Base-by-base conservation (phyloP, 805 yeast genomes). In the Pichia paraexigua region DNA sequence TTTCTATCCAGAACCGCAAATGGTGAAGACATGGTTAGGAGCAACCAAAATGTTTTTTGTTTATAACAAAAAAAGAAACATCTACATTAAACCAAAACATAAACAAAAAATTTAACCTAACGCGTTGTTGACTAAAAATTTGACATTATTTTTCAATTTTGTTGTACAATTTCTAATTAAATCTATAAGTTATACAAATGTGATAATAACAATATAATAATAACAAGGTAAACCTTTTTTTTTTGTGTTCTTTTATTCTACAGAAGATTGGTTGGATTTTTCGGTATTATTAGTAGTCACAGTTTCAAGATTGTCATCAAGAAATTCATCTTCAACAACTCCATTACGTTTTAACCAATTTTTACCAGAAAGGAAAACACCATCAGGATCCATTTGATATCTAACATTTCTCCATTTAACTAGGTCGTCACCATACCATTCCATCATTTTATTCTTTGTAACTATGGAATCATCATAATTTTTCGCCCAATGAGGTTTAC, bases 401-500 rank as follows among this genome's bases (percentile, higher is more conserved):
- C 97, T 79, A 17, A 86, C 73, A 48, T 72, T 64, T 64, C 85
- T 82, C 74, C 79, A 92, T 43, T 71, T 63, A 13, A 59, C 64
- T 56, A 91, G 73, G 58, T 83, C 83, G 10, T 82, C 79, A 12
- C 94, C 96, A 63, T 82, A 87, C 96, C 96, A 87, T 57, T 80
- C 80, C 49, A 74, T 72, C 70, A 88, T 79, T 53, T 79, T 78
- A 10, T 77, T 74, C 32, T 82, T 79, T 63, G 89, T 81, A 1
- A 97, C 97, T 59, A 82, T 74, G 94, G 89, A 87, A 53, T 85
- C 82, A 55, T 83, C 85, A 66, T 89, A 92, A 68, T 90, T 91
- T 73, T 92, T 92, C 18, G 99, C 99, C 99, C 99, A 92, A 67
- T 92, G 99, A 2, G 99, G 99, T 65, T 83, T 87, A 43, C 99